Percentiles rank a stretch among this genome's conserved stretches.
phyloP scores from a whole-genome alignment of 208 protist genomes.

The Naegleria lovaniensis region DNA sequence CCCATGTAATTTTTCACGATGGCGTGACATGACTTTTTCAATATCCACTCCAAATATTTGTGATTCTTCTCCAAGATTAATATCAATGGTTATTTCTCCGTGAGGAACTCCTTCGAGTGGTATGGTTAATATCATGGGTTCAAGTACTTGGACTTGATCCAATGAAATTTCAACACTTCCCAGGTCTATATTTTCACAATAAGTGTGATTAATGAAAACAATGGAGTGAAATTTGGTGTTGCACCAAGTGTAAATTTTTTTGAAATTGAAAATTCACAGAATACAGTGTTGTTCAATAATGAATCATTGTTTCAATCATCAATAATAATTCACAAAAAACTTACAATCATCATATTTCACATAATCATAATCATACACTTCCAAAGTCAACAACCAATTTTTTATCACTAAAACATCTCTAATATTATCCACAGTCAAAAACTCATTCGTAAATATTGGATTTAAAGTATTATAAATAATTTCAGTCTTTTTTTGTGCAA shows the following conservation, averaged over 20 bases:
- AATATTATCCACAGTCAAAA: background rate
- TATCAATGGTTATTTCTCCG: background rate
- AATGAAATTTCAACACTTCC: constrained; percentile 17
- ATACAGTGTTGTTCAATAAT: no score
- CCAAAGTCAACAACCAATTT: background rate
- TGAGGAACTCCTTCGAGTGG: background rate
- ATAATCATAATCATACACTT: constrained; percentile 12
- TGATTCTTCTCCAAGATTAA: background rate
- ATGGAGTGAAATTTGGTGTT: no score
- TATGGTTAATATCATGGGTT: background rate
- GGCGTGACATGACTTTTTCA: background rate
- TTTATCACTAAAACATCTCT: background rate
- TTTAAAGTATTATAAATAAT: background rate
- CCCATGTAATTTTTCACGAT: background rate
- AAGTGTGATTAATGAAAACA: no score
- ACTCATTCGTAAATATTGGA: background rate
- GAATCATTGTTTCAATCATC: no score
- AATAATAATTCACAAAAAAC: background rate
- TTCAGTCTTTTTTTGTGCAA: background rate
- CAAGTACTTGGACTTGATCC: background rate
- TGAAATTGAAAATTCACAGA: no score
- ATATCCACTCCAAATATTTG: background rate
- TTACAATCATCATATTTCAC: constrained; percentile 15
- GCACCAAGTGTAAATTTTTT: no score
- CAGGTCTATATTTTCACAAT: background rate